Conservation (phyloP, 2,329 filamentous ascomycete genomes). For the Coleophoma crateriformis region DNA sequence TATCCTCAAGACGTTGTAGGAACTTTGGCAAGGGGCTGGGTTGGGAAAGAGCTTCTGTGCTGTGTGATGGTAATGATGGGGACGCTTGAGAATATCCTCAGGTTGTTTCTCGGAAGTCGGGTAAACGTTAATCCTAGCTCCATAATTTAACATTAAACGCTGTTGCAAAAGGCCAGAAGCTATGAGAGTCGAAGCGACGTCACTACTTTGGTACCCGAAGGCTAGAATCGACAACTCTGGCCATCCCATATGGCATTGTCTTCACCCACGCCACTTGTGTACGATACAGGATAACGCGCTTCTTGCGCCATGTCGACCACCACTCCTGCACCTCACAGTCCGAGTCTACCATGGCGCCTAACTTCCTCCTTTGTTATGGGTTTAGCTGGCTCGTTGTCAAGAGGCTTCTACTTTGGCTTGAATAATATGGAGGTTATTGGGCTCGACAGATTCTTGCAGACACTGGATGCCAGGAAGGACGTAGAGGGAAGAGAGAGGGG, state of each 20-base stretch:
- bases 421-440: slow-evolving; percentile 74
- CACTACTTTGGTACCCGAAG: background rate
- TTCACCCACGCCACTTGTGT: slow-evolving; percentile 2
- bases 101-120: too few relatives aligned
- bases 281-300: slow-evolving; percentile 9
- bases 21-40: too few relatives aligned
- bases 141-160: too few relatives aligned
- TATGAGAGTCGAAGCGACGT: background rate
- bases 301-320: slow-evolving; percentile 12
- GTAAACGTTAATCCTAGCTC: too few relatives aligned
- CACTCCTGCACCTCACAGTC: slow-evolving; percentile 9
- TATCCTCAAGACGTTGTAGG: too few relatives aligned
- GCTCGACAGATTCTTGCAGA: slow-evolving; percentile 65
- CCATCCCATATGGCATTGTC: slow-evolving; percentile 1
- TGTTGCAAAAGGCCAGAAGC: too few relatives aligned
- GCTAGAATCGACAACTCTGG: background rate
- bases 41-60: too few relatives aligned
- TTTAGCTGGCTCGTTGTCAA: slow-evolving; percentile 62
- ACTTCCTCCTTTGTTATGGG: slow-evolving; percentile 73
- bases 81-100: too few relatives aligned
- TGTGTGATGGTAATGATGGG: too few relatives aligned
- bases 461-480: slow-evolving; percentile 70
- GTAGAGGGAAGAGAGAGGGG: slow-evolving; percentile 64
- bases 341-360: slow-evolving; percentile 58
- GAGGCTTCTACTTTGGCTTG: slow-evolving; percentile 68